Percentiles rank a stretch among this genome's conserved stretches.
These are phyloP conservation scores for Chaetoceros tenuissimus DNA, from an alignment of 108 stramenopile species.

Conservation along the genomic window DNA sequence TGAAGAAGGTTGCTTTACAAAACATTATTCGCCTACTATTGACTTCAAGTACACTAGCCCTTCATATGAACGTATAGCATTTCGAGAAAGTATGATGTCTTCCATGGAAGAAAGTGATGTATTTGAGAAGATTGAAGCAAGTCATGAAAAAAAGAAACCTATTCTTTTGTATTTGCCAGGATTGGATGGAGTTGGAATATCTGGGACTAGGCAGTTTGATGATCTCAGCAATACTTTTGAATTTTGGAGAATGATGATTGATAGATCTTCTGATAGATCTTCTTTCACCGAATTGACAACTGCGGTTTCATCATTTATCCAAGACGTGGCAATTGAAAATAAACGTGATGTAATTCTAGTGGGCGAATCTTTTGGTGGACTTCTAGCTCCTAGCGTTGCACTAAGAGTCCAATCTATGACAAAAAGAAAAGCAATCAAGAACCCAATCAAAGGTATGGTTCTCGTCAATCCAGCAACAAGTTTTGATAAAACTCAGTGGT, in stretches of 20 bases:
- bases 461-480: slow-evolving; percentile 88
- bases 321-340: slow-evolving; percentile 20
- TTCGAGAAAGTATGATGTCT: background rate
- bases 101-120: background rate
- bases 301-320: slow-evolving; percentile 36
- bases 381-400: slow-evolving; percentile 65
- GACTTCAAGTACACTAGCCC: background rate
- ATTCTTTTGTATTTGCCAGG: slow-evolving; percentile 74
- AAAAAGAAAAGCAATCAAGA: background rate
- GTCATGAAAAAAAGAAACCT: slow-evolving; percentile 17
- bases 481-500: slow-evolving; percentile 75
- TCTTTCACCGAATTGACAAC: slow-evolving; percentile 49
- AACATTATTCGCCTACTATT: background rate
- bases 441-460: slow-evolving; percentile 51
- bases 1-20: background rate
- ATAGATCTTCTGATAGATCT: slow-evolving; percentile 26
- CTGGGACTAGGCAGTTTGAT: slow-evolving; percentile 68
- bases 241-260: slow-evolving; percentile 65
- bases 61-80: background rate
- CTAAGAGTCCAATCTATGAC: slow-evolving; percentile 28
- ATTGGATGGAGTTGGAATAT: slow-evolving; percentile 83
- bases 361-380: slow-evolving; percentile 83
- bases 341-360: slow-evolving; percentile 55
- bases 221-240: slow-evolving; percentile 69
- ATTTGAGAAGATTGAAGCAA: background rate